Percentiles rank a stretch among this genome's conserved stretches.
Evolutionary conservation across 129 eudicot species (phyloP).

Genomic region (Flaveria trinervia): DNA sequence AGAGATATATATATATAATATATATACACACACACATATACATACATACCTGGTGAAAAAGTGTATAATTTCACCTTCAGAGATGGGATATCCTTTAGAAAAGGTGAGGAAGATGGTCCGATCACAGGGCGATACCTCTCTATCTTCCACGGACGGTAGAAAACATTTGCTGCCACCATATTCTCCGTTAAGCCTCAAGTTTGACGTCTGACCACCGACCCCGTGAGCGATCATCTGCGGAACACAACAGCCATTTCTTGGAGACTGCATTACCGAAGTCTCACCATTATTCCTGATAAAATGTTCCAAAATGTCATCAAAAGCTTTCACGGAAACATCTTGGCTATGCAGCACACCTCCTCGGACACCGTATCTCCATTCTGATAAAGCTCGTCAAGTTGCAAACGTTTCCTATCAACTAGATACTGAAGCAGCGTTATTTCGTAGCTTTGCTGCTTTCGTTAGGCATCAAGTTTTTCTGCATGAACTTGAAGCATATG

Average conservation of each 20-base stretch:
- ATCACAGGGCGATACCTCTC: conserved; percentile 33
- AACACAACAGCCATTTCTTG: too few relatives aligned
- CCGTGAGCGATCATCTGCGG: too few relatives aligned
- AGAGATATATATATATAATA: not conserved
- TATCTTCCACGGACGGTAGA: too few relatives aligned
- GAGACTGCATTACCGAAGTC: too few relatives aligned
- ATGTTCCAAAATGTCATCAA: conserved; percentile 35
- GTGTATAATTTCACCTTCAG: conserved; percentile 36
- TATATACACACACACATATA: conserved; percentile 9
- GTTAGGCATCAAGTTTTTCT: not conserved
- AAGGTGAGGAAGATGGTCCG: conserved; percentile 58
- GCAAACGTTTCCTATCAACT: conserved; percentile 17
- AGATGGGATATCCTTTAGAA: conserved; percentile 54
- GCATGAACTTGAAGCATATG: conserved; percentile 30
- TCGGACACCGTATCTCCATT: conserved; percentile 22
- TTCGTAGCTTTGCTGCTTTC: not conserved
- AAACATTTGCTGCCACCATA: too few relatives aligned
- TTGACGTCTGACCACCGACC: too few relatives aligned
- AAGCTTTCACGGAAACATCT: conserved; percentile 40
- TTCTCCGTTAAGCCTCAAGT: too few relatives aligned
- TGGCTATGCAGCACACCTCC: conserved; percentile 27
- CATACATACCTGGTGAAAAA: conserved; percentile 46
- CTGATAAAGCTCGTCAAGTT: conserved; percentile 25
- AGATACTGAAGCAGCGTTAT: conserved; percentile 25
- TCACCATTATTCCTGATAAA: not conserved